A percentile compares a stretch with the other conserved stretches of the same genome.
These are phyloP conservation scores for Dactylorhiza incarnata DNA, from an alignment of 106 monocot species.

Conservation along the genomic window DNA sequence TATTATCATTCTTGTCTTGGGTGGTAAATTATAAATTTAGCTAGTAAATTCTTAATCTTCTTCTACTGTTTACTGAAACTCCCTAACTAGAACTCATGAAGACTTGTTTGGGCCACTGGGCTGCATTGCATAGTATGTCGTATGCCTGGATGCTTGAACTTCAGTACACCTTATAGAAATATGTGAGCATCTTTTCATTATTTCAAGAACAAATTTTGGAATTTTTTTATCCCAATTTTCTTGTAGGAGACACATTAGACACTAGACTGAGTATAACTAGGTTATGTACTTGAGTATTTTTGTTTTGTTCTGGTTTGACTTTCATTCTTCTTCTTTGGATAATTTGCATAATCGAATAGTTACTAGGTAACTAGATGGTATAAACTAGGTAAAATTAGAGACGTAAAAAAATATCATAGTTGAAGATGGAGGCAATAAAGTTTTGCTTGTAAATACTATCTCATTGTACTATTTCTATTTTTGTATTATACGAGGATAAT, in stretches of 20 bases:
- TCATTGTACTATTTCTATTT: no score
- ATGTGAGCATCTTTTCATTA: neutral
- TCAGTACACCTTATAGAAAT: neutral
- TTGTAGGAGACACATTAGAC: neutral
- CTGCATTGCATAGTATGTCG: neutral
- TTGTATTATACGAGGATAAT: no score
- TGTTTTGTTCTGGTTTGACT: no score
- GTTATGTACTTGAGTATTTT: neutral
- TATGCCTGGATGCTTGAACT: neutral
- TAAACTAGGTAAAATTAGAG: no score
- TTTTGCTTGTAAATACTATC: no score
- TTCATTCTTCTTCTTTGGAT: no score
- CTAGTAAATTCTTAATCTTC: neutral
- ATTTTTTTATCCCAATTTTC: neutral
- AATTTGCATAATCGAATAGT: no score
- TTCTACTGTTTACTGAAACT: neutral
- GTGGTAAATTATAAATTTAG: no score
- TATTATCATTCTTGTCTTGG: neutral
- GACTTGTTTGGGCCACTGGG: neutral
- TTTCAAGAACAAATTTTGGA: neutral
- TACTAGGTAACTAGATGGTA: no score
- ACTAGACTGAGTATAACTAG: neutral
- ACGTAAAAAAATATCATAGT: no score
- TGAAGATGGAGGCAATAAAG: no score
- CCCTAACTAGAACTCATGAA: neutral